A percentile compares a stretch with the other conserved stretches of the same genome.
These are phyloP conservation scores for Stentor roeselii DNA, from an alignment of 73 alveolate species.

Conservation along the genomic window DNA sequence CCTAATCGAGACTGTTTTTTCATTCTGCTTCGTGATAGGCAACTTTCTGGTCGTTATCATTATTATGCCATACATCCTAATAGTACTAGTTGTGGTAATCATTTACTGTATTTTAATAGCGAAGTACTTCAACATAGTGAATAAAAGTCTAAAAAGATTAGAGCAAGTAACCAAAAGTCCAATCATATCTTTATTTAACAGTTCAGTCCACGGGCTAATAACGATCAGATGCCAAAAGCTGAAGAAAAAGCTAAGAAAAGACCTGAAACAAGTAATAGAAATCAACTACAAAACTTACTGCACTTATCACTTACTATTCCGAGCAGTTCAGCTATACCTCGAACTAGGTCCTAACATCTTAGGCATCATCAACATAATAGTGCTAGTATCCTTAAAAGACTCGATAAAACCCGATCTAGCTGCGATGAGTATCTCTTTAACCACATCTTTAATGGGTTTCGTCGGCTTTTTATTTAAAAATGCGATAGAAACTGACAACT, in stretches of 20 bases:
- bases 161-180: conserved; percentile 87
- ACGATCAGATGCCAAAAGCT: conserved; percentile 83
- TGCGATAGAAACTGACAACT: neutral
- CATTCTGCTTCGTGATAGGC: neutral
- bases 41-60: neutral
- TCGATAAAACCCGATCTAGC: neutral
- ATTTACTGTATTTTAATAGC: neutral
- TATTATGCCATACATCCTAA: neutral
- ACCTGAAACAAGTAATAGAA: neutral
- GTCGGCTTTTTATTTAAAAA: neutral
- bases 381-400: neutral
- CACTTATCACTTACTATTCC: neutral
- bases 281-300: neutral
- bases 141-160: conserved; percentile 69
- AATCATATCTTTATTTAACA: conserved; percentile 71
- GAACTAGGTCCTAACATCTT: neutral
- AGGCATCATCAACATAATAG: neutral
- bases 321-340: neutral
- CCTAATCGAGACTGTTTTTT: conserved; percentile 13
- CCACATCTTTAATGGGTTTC: neutral
- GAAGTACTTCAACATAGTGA: too few relatives aligned
- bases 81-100: neutral
- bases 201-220: conserved; percentile 78
- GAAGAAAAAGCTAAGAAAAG: conserved; percentile 25
- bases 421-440: neutral